A percentile compares a stretch with the other conserved stretches of the same genome.
Evolutionary conservation across 2,329 filamentous ascomycete genomes (phyloP).

Genomic region (Apiospora koreana): DNA sequence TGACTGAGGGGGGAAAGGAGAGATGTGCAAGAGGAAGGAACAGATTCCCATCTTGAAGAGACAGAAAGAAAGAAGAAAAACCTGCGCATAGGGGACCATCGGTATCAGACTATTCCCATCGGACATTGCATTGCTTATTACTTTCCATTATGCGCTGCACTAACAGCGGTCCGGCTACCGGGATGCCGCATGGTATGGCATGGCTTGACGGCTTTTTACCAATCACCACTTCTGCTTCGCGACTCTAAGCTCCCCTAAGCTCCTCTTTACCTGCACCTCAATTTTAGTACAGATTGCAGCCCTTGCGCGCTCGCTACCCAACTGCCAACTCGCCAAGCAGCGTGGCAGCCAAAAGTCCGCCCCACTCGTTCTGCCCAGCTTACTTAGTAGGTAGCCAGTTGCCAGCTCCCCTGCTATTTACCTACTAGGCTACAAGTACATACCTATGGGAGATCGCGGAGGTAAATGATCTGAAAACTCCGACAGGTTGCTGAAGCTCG

Average conservation of each 20-base stretch:
- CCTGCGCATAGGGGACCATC: neutral
- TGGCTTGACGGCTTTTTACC: neutral
- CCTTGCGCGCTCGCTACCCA: neutral
- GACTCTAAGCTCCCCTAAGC: neutral
- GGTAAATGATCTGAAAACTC: neutral
- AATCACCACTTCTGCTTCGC: neutral
- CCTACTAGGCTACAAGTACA: too few species aligned
- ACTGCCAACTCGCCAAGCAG: too few species aligned
- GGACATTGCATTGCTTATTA: conserved; percentile 5
- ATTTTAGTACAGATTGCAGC: conserved; percentile 3
- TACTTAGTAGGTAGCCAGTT: too few species aligned
- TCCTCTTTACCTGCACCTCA: conserved; percentile 1
- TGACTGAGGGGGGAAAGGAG: neutral
- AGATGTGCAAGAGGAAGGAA: neutral
- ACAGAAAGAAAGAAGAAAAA: neutral
- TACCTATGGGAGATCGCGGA: neutral
- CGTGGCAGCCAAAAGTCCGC: too few species aligned
- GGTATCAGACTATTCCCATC: neutral
- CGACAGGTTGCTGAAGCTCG: neutral
- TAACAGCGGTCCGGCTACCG: neutral
- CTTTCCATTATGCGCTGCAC: neutral
- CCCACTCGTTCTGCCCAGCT: too few species aligned
- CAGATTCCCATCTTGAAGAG: neutral
- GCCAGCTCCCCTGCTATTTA: too few species aligned
- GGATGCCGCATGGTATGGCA: conserved; percentile 1